Evolutionary conservation across 2,329 filamentous ascomycete species (phyloP), one percentile per base, ranked within the genome.

Genomic region (Macrophomina phaseolina): DNA sequence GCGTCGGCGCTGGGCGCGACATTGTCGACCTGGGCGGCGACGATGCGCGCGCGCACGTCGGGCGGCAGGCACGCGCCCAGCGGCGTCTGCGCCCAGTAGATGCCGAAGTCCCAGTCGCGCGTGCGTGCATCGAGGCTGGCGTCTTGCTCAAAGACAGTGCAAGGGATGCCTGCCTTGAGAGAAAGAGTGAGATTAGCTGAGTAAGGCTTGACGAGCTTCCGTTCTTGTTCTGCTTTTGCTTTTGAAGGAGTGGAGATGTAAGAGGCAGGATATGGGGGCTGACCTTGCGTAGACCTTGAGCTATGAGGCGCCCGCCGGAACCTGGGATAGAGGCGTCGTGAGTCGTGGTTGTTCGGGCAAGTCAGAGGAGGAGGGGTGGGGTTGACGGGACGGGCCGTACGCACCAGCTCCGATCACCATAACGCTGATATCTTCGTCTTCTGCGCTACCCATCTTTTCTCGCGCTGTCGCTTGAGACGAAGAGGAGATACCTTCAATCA

Each of bases 31-130:
- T 60, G 79, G 74, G 66, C 77, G 75, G 11, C 84, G 82, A 71
- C 86, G 81, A 67, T 78, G 74, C n/a, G 81, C 78, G 72, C 86
- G 84, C 51, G 89, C 84, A 70, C 74, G 12, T 82, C 75, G 0
- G 79, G 72, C 0, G 86, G 84, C 34, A 90, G 55, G 38, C 64
- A 66, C 14, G n/a, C 32, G 7, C 52, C 53, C 18, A 66, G 55
- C 36, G 64, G 53, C 45, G 55, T 60, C 64, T 66, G 89, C 80
- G 4, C 86, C 87, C 87, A 90, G 72, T 89, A 86, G 66, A 90
- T 78, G 0, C 87, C 89, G 66, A 90, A 78, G 3, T 87, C 88
- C 89, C 87, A 90, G 68, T 88, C 87, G 77, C 84, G 38, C 82
- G 84, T 66, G 75, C 78, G 49, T 46, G 70, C 68, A 36, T 64